These are phyloP conservation scores for Xylaria sp. DNA, from an alignment of 2,329 filamentous ascomycete species.

Conservation along the genomic window DNA sequence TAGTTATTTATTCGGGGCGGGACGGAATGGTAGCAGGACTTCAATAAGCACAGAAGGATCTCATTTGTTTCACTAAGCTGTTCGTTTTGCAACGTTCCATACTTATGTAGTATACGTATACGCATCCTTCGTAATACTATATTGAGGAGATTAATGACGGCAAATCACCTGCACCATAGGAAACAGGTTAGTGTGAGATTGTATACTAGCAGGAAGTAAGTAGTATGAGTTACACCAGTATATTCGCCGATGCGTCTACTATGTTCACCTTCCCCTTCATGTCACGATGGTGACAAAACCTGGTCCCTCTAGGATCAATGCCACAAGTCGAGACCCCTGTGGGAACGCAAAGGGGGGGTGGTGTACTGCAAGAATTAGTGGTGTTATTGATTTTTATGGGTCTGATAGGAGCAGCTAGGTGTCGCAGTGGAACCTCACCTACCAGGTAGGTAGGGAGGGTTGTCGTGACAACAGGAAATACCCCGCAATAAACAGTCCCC, in stretches of 20 bases:
- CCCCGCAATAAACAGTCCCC: constrained; percentile 35
- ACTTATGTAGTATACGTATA: no score
- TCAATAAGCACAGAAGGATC: constrained; percentile 20
- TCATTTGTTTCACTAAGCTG: constrained; percentile 28
- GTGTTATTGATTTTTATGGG: constrained; percentile 19
- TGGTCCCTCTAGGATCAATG: neutral
- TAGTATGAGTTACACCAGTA: neutral
- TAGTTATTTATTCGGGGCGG: neutral
- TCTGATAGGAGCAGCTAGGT: neutral
- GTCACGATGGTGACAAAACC: neutral
- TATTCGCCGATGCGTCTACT: neutral
- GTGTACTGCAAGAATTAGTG: neutral
- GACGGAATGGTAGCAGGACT: neutral
- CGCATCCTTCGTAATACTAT: no score
- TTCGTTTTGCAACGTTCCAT: neutral
- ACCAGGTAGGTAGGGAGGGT: constrained; percentile 6
- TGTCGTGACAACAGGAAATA: constrained; percentile 32
- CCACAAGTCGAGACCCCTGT: neutral
- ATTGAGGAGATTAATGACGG: no score
- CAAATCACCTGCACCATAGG: no score
- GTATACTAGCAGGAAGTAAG: no score
- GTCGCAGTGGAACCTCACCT: neutral
- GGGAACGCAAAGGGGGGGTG: neutral
- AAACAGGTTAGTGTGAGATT: no score
- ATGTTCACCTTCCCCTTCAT: neutral